These are phyloP conservation scores for Chrysoporthe austroafricana DNA, from an alignment of 2,329 filamentous ascomycete species.

Conservation along the genomic window DNA sequence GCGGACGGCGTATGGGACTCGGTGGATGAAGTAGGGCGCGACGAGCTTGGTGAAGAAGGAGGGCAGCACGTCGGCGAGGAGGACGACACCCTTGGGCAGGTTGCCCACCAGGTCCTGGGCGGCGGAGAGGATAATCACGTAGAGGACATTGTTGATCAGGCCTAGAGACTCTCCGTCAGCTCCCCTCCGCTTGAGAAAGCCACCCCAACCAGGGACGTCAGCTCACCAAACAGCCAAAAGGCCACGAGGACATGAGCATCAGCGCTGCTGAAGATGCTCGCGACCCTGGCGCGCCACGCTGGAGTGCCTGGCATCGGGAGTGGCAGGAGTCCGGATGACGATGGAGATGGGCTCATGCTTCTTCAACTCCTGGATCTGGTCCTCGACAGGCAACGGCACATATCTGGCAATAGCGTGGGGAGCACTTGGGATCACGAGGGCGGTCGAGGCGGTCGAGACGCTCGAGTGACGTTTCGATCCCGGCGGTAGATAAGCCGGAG, in stretches of 20 bases:
- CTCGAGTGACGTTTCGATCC: neutral
- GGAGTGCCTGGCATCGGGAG: conserved; percentile 62
- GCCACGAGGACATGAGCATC: conserved; percentile 75
- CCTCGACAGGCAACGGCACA: neutral
- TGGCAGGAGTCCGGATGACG: conserved; percentile 53
- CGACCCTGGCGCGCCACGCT: conserved; percentile 68
- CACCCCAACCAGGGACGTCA: neutral
- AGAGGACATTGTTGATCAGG: conserved; percentile 95
- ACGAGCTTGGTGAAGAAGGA: conserved; percentile 86
- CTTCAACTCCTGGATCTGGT: conserved; percentile 7
- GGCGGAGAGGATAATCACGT: conserved; percentile 93
- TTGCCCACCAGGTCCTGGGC: conserved; percentile 92
- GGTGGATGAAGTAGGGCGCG: conserved; percentile 92
- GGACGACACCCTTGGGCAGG: conserved; percentile 88
- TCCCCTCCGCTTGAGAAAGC: neutral
- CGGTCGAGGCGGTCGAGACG: neutral
- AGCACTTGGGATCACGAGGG: too few species aligned
- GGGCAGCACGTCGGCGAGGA: conserved; percentile 90
- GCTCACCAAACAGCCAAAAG: conserved; percentile 91
- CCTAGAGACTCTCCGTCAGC: conserved; percentile 50
- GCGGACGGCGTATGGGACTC: conserved; percentile 77
- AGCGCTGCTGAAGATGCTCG: conserved; percentile 65
- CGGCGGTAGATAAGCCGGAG: conserved; percentile 3
- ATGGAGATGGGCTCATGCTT: conserved; percentile 44
- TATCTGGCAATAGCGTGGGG: neutral